Conservation (phyloP, 2,329 filamentous ascomycete genomes). For the Colletotrichum sp. region DNA sequence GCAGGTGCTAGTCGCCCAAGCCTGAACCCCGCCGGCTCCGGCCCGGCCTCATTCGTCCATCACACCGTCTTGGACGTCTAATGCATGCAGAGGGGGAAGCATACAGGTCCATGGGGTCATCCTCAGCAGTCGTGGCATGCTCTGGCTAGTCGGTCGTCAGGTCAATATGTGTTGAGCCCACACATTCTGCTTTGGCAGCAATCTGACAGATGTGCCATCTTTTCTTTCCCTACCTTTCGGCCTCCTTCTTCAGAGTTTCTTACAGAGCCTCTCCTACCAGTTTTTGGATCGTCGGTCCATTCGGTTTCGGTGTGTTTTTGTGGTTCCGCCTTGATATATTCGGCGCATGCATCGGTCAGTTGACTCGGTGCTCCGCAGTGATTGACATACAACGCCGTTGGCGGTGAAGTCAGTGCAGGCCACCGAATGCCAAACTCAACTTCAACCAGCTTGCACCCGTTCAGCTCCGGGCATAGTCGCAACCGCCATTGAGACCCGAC, state of each 20-base stretch:
- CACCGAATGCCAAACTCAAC: not conserved
- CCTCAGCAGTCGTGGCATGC: conserved; percentile 38
- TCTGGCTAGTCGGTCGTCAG: conserved; percentile 31
- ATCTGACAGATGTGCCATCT: not conserved
- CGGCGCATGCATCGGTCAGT: not conserved
- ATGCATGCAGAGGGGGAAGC: conserved; percentile 29
- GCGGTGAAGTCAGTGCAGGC: not conserved
- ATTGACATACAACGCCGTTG: not conserved
- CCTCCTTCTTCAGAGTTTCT: not conserved
- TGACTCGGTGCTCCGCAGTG: not conserved
- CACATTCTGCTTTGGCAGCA: conserved; percentile 8
- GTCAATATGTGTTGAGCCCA: conserved; percentile 14
- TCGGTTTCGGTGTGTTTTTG: not conserved
- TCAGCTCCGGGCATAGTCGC: not conserved
- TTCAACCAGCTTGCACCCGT: not conserved
- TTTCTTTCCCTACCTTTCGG: not conserved
- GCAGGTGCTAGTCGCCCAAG: conserved; percentile 10
- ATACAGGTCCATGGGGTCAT: conserved; percentile 20
- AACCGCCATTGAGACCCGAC: not conserved
- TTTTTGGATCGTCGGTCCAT: not conserved
- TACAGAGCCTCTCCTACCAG: not conserved
- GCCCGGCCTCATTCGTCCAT: conserved; percentile 17
- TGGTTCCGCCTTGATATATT: not conserved
- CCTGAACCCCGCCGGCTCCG: conserved; percentile 14
- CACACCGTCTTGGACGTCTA: conserved; percentile 11